Conservation (phyloP, 805 yeast genomes). For the Pichia ethanolica region DNA sequence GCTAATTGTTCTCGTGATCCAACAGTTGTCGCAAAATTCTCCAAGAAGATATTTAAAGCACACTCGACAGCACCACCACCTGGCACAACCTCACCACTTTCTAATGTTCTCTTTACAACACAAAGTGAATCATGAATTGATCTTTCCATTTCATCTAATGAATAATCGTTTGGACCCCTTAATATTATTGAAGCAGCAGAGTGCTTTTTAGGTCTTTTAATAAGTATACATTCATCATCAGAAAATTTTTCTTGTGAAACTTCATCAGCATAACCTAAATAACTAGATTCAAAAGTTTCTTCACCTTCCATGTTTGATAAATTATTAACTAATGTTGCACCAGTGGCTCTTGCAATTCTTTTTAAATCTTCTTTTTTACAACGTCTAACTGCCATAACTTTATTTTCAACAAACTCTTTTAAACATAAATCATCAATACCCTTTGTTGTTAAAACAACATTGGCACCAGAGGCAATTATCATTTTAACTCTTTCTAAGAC, state of each 20-base stretch:
- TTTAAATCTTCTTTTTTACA: constrained; percentile 95
- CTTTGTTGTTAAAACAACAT: constrained; percentile 86
- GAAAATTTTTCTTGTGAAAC: constrained; percentile 86
- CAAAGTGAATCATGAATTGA: constrained; percentile 90
- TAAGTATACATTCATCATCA: constrained; percentile 93
- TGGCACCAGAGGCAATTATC: constrained; percentile 83
- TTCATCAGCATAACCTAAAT: constrained; percentile 83
- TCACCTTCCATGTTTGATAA: constrained; percentile 95
- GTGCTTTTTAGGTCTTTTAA: constrained; percentile 85
- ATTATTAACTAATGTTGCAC: constrained; percentile 82
- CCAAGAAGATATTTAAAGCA: constrained; percentile 89
- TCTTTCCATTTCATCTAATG: constrained; percentile 97
- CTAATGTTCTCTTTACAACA: constrained; percentile 93
- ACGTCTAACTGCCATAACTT: constrained; percentile 93
- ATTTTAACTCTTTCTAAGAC: constrained; percentile 75
- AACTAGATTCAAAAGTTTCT: constrained; percentile 78
- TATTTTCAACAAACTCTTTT: constrained; percentile 85
- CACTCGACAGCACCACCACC: constrained; percentile 99
- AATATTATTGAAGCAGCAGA: constrained; percentile 85
- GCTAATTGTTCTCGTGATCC: constrained; percentile 98
- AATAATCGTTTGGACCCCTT: constrained; percentile 93
- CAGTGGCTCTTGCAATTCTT: constrained; percentile 96
- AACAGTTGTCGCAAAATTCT: constrained; percentile 94
- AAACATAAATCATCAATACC: constrained; percentile 91
- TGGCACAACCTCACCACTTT: constrained; percentile 90